These are phyloP conservation scores for Aphanomyces euteiches DNA, from an alignment of 352 stramenopile genomes.

Conservation along the genomic window DNA sequence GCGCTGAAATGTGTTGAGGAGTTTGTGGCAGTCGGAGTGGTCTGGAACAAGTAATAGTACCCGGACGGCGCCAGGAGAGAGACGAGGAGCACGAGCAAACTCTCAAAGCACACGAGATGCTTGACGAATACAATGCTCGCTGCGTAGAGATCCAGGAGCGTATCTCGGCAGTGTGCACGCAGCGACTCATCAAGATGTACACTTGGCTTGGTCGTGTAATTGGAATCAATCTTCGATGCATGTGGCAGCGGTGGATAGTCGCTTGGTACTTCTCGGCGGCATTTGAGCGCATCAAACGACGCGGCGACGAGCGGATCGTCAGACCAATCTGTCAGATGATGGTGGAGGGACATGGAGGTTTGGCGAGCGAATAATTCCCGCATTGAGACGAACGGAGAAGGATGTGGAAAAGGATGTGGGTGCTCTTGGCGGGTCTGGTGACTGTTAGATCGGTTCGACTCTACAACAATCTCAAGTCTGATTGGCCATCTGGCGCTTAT, in stretches of 20 bases:
- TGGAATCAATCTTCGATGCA: background rate
- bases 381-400: too few species aligned
- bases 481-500: too few species aligned
- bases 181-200: constrained; percentile 2
- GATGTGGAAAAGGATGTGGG: too few species aligned
- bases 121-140: constrained; percentile 71
- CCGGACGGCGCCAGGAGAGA: constrained; percentile 55
- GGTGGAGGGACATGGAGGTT: background rate
- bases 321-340: background rate
- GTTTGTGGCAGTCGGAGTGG: constrained; percentile 34
- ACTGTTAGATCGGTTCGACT: too few species aligned
- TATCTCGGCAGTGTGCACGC: constrained; percentile 40
- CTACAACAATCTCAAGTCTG: too few species aligned
- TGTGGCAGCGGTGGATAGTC: constrained; percentile 6
- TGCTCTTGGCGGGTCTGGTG: too few species aligned
- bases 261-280: background rate
- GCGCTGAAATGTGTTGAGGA: constrained; percentile 44
- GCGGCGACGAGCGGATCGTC: constrained; percentile 11
- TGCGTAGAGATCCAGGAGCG: constrained; percentile 69
- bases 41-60: constrained; percentile 64
- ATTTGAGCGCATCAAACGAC: background rate
- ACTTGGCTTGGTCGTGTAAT: background rate
- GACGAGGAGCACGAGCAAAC: constrained; percentile 59
- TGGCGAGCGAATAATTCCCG: too few species aligned
- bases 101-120: constrained; percentile 76